Conservation (phyloP, 805 yeast species). For the Grigorovia yakushimaensis region DNA sequence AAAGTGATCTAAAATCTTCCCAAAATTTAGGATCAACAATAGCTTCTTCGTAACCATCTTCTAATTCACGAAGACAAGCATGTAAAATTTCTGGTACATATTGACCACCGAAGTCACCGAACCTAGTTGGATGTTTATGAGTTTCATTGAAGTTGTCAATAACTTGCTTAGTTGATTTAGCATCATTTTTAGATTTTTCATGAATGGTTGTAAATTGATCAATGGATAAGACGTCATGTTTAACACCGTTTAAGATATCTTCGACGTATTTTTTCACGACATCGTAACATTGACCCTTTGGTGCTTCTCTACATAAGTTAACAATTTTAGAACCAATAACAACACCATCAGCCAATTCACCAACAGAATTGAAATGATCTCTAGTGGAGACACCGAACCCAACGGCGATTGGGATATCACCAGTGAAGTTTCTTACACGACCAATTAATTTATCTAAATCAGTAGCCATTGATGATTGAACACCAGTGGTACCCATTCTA, state of each 20-base stretch:
- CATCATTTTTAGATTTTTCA: slow-evolving; percentile 16
- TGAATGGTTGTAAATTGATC: slow-evolving; percentile 32
- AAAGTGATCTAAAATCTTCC: slow-evolving; percentile 79
- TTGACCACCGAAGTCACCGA: slow-evolving; percentile 97
- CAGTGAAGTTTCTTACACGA: slow-evolving; percentile 68
- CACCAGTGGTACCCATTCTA: slow-evolving; percentile 97
- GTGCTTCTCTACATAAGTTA: slow-evolving; percentile 55
- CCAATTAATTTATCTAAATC: slow-evolving; percentile 60
- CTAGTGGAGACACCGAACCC: slow-evolving; percentile 96
- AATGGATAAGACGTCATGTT: slow-evolving; percentile 23
- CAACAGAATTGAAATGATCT: slow-evolving; percentile 77
- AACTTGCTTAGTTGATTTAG: slow-evolving; percentile 13
- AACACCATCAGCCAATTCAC: slow-evolving; percentile 82
- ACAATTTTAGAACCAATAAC: slow-evolving; percentile 89
- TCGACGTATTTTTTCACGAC: slow-evolving; percentile 59
- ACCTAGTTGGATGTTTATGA: slow-evolving; percentile 65
- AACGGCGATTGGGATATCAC: slow-evolving; percentile 78
- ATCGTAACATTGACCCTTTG: slow-evolving; percentile 47
- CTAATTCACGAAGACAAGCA: slow-evolving; percentile 83
- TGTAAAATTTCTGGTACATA: slow-evolving; percentile 95
- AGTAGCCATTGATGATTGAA: slow-evolving; percentile 48
- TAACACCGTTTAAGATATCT: slow-evolving; percentile 56
- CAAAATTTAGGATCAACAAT: slow-evolving; percentile 86
- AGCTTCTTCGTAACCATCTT: slow-evolving; percentile 77
- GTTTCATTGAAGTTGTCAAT: slow-evolving; percentile 39